phyloP scores from a whole-genome alignment of 345 rosid species.

The Citrus mangshanensis region DNA sequence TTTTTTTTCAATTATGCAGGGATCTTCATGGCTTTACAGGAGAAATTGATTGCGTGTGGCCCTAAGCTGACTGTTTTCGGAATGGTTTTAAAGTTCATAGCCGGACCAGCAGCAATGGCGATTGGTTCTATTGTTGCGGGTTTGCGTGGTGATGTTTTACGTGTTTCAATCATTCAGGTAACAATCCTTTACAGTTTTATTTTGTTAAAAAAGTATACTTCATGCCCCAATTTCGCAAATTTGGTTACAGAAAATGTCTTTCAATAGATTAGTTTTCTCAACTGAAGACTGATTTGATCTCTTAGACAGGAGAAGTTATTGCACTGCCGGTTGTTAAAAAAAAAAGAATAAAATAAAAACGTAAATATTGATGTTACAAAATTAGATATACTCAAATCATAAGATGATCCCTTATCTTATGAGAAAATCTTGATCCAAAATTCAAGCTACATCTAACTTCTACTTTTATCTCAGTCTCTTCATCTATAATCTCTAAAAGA shows the following conservation, averaged over 20 bases:
- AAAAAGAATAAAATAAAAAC: too few species aligned
- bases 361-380: too few species aligned
- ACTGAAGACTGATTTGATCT: too few species aligned
- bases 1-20: conserved; percentile 33
- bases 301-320: too few species aligned
- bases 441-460: too few species aligned
- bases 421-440: too few species aligned
- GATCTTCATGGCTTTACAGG: conserved; percentile 82
- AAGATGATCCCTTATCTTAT: too few species aligned
- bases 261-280: neutral
- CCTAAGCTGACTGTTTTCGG: conserved; percentile 43
- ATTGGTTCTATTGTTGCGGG: conserved; percentile 59
- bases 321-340: too few species aligned
- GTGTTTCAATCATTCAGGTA: conserved; percentile 75
- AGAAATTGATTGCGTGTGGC: conserved; percentile 72
- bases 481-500: too few species aligned
- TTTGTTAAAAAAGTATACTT: too few species aligned
- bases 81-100: conserved; percentile 58
- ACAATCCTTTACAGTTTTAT: neutral
- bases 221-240: neutral
- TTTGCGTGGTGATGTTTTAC: conserved; percentile 62
- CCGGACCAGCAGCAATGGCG: conserved; percentile 77
- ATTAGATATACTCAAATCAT: too few species aligned
- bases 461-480: too few species aligned
- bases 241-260: neutral